Base-by-base conservation (phyloP, 2,329 filamentous ascomycete genomes). In the Tolypocladium ophioglossoides region DNA sequence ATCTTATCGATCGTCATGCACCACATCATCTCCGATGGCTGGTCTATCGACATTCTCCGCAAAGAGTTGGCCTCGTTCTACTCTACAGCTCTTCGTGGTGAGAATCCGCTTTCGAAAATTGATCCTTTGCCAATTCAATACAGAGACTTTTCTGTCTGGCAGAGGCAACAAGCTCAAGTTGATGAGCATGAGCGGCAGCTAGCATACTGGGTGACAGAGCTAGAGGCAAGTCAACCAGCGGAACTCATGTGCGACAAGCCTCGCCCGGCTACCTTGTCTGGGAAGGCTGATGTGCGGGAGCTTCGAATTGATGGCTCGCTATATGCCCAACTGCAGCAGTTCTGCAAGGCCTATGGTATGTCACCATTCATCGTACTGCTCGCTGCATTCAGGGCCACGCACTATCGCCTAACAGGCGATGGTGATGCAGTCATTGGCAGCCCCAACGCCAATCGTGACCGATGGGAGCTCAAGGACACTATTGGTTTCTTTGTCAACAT, bases 401-500 rank as follows among this genome's bases (percentile, higher is more conserved):
- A 66, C 30, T 66, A 59, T 44, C 63, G 63, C 20, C 58, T 66
- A 2, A 67, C 63, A 0, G 62, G 60, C 0, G 40, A 22, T 6
- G 55, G 55, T 7, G 64, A 67, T 50, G 59, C 62, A 1, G 58
- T 55, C 0, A 57, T 67, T 3, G 64, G 63, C 0, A 55, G 51
- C 2, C 54, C 57, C 0, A 61, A 58, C 2, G 58, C 61, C 1
- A 63, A 62, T 12, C 57, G 62, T 0, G 52, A 61, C 9, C 39
- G 55, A 1, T 49, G 44, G 16, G 62, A 63, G 11, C 3, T 61
- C 0, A 52, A 61, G 30, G 50, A 60, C 14, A 56, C 62, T 0
- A 58, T 64, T 9, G 64, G 62, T 1, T 63, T 62, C 56, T 65
- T 65, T 18, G 64, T 64, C 47, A 65, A 64, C 34, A 53, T 58